phyloP scores from a whole-genome alignment of 1,139 yeast species.

The Suhomyces maxii region DNA sequence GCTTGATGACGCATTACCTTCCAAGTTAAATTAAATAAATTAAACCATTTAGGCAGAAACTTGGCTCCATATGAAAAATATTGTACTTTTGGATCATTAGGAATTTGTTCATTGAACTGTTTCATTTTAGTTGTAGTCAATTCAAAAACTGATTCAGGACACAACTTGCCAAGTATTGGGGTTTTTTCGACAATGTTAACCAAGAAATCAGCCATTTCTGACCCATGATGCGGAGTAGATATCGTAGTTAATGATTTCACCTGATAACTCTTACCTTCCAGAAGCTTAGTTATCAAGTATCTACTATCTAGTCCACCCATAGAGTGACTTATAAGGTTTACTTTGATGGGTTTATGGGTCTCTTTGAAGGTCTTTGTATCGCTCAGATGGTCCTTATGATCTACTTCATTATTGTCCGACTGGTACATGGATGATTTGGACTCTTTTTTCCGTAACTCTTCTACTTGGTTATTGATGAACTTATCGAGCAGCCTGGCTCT shows the following conservation, averaged over 20 bases:
- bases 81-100: constrained; percentile 59
- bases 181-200: constrained; percentile 27
- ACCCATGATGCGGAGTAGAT: constrained; percentile 86
- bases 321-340: constrained; percentile 85
- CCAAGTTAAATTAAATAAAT: constrained; percentile 65
- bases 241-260: constrained; percentile 78
- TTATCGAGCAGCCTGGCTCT: constrained; percentile 62
- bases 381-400: constrained; percentile 9
- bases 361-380: constrained; percentile 11
- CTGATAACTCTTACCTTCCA: constrained; percentile 42
- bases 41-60: constrained; percentile 62
- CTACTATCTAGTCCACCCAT: constrained; percentile 94
- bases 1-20: constrained; percentile 38
- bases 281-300: constrained; percentile 61
- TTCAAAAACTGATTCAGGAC: constrained; percentile 54
- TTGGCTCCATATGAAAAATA: constrained; percentile 86
- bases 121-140: constrained; percentile 58
- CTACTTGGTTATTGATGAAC: constrained; percentile 49
- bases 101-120: constrained; percentile 52
- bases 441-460: constrained; percentile 26
- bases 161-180: constrained; percentile 20
- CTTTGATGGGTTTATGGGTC: constrained; percentile 38
- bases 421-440: constrained; percentile 34
- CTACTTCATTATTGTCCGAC: constrained; percentile 10
- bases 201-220: constrained; percentile 77